phyloP scores from a whole-genome alignment of 2,329 filamentous ascomycete genomes.

The Grosmannia huntii region DNA sequence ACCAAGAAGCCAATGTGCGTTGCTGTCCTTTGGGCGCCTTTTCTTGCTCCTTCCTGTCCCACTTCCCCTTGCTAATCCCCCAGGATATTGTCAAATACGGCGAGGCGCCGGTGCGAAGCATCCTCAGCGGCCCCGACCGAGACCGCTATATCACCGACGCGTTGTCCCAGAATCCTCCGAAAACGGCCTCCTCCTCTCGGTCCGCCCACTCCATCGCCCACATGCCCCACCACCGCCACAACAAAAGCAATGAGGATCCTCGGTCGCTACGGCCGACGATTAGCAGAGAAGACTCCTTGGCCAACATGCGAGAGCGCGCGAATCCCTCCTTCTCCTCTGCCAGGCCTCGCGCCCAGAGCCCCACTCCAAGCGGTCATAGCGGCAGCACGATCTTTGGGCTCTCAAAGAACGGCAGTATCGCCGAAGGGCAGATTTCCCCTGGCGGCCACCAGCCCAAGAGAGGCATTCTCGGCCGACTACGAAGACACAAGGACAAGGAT shows the following conservation, averaged over 20 bases:
- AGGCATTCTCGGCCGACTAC: slow-evolving; percentile 36
- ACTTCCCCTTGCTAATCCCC: neutral
- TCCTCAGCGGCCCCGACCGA: slow-evolving; percentile 55
- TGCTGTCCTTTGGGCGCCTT: neutral
- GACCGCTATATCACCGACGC: slow-evolving; percentile 48
- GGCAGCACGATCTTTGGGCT: slow-evolving; percentile 21
- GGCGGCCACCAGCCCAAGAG: slow-evolving; percentile 30
- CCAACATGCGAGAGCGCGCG: slow-evolving; percentile 41
- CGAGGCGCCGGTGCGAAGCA: slow-evolving; percentile 62
- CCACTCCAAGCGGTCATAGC: slow-evolving; percentile 63
- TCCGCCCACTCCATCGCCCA: slow-evolving; percentile 50
- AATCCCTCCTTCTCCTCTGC: slow-evolving; percentile 22
- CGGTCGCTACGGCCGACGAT: slow-evolving; percentile 57
- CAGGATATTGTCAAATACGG: slow-evolving; percentile 67
- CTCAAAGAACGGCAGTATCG: slow-evolving; percentile 29
- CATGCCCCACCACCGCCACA: slow-evolving; percentile 50
- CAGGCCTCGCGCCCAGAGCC: slow-evolving; percentile 58
- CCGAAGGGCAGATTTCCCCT: slow-evolving; percentile 48
- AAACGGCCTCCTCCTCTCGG: slow-evolving; percentile 50
- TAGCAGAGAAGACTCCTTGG: slow-evolving; percentile 61
- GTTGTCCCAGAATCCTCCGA: slow-evolving; percentile 35
- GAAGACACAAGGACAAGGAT: slow-evolving; percentile 43
- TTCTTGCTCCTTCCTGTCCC: neutral
- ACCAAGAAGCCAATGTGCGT: slow-evolving; percentile 71
- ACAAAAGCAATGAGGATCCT: slow-evolving; percentile 54